Evolutionary conservation across 2,329 filamentous ascomycete species (phyloP), one percentile per base, ranked within the genome.

Genomic region (Cadophora sp.): DNA sequence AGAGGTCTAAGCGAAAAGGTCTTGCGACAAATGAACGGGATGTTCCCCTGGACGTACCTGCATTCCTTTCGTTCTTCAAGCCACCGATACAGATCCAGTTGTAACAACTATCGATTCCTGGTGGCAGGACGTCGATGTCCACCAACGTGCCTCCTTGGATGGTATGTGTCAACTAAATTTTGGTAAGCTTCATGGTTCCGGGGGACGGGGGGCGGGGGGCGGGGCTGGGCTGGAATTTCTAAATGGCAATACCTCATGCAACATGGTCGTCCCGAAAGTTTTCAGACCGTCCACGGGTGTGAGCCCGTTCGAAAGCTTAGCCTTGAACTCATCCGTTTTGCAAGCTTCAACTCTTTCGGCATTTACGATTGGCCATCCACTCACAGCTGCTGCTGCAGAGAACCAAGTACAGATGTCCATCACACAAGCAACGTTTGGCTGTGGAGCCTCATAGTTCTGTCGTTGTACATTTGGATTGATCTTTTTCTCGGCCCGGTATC

Each of bases 381-480:
- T 24, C 4, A 6, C 9, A 9, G 11, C 11, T 3, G 56, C 31
- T 26, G 3, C 7, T 3, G 27, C 4, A 60, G 22, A 37, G 34
- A 60, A 60, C 34, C 56, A 60, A 8, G 34, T 43, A n/a, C 56
- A 60, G 9, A 60, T 46, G n/a, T 60, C 56, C 56, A 60, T 43
- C 2, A 34, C 14, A n/a, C 29, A 60, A 26, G 56, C 56, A 22
- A 60, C 26, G 4, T 4, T 60, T 11, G 27, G 56, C 11, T 22
- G 43, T 1, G 31, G 1, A 1, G 34, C 9, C n/a, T 12, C 4
- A 16, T 24, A 40, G 31, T 60, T 24, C 4, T 43, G 6, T 26
- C 34, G 11, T 60, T 26, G 34, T 12, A 37, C 40, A n/a, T 3
- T 12, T 22, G 34, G 56, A 40, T 60, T 43, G n/a, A 26, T 9